These are phyloP conservation scores for Coniferiporia weirii DNA, from an alignment of 1,284 basidiomycete species.

Conservation along the genomic window DNA sequence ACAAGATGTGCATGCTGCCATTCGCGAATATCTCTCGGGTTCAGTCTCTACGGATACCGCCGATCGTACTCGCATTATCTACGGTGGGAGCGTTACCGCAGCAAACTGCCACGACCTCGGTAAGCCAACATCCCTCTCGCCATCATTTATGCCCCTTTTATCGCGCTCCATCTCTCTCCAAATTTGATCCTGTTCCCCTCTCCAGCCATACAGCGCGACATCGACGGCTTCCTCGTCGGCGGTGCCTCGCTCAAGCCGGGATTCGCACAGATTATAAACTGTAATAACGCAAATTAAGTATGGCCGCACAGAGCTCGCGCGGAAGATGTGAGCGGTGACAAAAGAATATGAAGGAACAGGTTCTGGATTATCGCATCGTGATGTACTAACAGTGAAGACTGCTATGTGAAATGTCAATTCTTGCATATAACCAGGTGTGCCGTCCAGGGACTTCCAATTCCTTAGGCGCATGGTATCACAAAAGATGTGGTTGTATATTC, in stretches of 20 bases:
- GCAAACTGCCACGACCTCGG: constrained; percentile 85
- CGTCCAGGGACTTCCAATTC: no score
- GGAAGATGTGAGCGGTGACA: background rate
- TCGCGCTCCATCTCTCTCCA: background rate
- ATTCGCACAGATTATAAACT: constrained; percentile 90
- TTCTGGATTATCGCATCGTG: background rate
- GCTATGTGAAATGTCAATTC: no score
- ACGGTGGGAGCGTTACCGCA: constrained; percentile 91
- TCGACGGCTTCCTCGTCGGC: constrained; percentile 99
- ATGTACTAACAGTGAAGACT: no score
- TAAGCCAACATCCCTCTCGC: constrained; percentile 33
- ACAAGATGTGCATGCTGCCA: constrained; percentile 86
- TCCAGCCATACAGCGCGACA: constrained; percentile 71
- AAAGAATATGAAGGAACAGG: background rate
- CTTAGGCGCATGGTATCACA: no score
- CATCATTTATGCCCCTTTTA: background rate
- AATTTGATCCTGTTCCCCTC: constrained; percentile 13
- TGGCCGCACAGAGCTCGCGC: background rate
- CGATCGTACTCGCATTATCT: constrained; percentile 83
- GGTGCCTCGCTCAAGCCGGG: constrained; percentile 98
- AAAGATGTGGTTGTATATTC: no score
- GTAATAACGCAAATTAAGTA: constrained; percentile 28
- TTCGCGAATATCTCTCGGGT: constrained; percentile 72
- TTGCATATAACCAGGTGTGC: no score
- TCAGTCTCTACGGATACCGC: constrained; percentile 70